Conservation (phyloP, 345 rosid species). For the Populus euphratica region DNA sequence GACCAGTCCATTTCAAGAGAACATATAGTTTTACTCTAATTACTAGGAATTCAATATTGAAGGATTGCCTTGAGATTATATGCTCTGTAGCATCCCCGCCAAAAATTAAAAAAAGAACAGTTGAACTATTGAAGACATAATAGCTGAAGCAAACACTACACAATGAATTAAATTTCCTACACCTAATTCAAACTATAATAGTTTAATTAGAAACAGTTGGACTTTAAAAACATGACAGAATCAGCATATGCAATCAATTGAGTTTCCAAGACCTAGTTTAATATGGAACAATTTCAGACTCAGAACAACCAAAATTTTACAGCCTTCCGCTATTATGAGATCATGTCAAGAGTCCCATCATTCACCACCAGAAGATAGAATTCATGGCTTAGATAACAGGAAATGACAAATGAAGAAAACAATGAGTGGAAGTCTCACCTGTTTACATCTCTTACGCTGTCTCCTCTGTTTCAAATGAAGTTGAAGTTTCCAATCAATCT, state of each 20-base stretch:
- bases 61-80: not conserved
- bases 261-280: not conserved
- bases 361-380: not conserved
- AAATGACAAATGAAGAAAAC: not conserved
- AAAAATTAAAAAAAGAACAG: not conserved
- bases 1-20: not conserved
- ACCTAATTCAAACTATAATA: not conserved
- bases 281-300: not conserved
- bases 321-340: not conserved
- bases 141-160: not conserved
- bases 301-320: not conserved
- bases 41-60: not conserved
- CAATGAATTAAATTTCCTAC: not conserved
- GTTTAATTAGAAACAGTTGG: not conserved
- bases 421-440: conserved; percentile 43
- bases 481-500: conserved; percentile 71
- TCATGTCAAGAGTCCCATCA: not conserved
- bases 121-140: not conserved
- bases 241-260: not conserved
- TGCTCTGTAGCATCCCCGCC: not conserved
- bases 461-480: conserved; percentile 69
- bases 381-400: not conserved
- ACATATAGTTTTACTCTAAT: not conserved
- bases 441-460: conserved; percentile 47
- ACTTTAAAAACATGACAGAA: not conserved